Percentiles rank a stretch among this genome's conserved stretches.
These are phyloP conservation scores for Russula ochroleuca DNA, from an alignment of 768 basidiomycete genomes.

Conservation along the genomic window DNA sequence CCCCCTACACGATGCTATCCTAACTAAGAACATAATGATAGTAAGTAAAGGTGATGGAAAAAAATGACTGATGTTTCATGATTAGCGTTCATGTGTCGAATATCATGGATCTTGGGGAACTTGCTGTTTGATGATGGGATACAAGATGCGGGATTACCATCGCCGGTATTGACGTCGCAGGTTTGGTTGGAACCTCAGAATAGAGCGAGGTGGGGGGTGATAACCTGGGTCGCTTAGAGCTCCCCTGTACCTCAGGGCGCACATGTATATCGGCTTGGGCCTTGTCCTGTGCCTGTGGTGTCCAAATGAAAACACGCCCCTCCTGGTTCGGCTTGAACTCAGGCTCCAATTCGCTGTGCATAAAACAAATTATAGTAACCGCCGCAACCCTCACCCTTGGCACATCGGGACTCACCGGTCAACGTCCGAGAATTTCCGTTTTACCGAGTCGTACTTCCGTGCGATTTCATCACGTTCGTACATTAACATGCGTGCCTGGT, in stretches of 20 bases:
- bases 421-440: slow-evolving; percentile 25
- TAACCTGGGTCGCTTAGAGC: slow-evolving; percentile 14
- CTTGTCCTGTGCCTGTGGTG: neutral
- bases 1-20: neutral
- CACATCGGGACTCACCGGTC: slow-evolving; percentile 18
- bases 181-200: neutral
- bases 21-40: neutral
- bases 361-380: neutral
- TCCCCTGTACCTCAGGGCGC: neutral
- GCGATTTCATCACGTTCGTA: slow-evolving; percentile 22
- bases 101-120: neutral
- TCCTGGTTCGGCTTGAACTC: neutral
- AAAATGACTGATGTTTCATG: neutral
- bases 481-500: slow-evolving; percentile 7
- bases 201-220: neutral
- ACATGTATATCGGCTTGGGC: neutral
- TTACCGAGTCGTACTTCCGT: slow-evolving; percentile 20
- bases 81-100: neutral
- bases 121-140: neutral
- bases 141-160: slow-evolving; percentile 22
- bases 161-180: slow-evolving; percentile 12
- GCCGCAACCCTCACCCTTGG: neutral
- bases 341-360: neutral
- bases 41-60: neutral
- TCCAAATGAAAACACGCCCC: neutral